phyloP scores from a whole-genome alignment of 2,329 filamentous ascomycete genomes.

The Fusarium burgessii region DNA sequence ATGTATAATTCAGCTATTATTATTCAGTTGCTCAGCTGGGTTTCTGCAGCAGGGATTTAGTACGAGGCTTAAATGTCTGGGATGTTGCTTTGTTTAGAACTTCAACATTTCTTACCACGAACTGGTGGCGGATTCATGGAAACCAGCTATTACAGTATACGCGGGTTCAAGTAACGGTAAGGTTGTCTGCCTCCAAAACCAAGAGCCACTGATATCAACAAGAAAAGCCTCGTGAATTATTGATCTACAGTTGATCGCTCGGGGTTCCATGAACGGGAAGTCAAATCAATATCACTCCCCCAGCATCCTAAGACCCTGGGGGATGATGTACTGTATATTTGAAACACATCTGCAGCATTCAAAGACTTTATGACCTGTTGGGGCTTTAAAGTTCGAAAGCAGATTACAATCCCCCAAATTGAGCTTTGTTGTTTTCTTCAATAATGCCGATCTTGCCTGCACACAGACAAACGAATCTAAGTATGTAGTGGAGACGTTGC shows the following conservation, averaged over 20 bases:
- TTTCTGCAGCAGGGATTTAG: conserved; percentile 4
- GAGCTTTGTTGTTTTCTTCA: not conserved
- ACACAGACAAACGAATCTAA: conserved; percentile 7
- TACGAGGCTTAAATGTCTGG: not conserved
- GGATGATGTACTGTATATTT: conserved; percentile 14
- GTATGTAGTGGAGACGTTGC: not conserved
- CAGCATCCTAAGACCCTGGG: not conserved
- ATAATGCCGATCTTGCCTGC: not conserved
- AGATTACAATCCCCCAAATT: conserved; percentile 5
- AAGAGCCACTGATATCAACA: conserved; percentile 17
- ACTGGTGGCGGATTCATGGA: conserved; percentile 15
- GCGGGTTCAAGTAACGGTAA: not conserved
- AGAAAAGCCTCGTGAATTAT: conserved; percentile 7
- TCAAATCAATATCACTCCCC: conserved; percentile 16
- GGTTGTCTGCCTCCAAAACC: not conserved
- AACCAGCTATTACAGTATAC: conserved; percentile 2
- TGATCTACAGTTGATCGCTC: conserved; percentile 11
- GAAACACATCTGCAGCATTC: conserved; percentile 24
- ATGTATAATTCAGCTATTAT: conserved; percentile 15
- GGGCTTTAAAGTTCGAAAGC: conserved; percentile 1
- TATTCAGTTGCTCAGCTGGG: conserved; percentile 12
- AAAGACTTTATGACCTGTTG: not conserved
- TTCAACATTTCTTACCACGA: conserved; percentile 22
- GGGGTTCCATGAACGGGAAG: conserved; percentile 1
- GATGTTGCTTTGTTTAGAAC: not conserved